Evolutionary conservation across 1,284 basidiomycete species (phyloP).

Genomic region (Porodaedalea pini): DNA sequence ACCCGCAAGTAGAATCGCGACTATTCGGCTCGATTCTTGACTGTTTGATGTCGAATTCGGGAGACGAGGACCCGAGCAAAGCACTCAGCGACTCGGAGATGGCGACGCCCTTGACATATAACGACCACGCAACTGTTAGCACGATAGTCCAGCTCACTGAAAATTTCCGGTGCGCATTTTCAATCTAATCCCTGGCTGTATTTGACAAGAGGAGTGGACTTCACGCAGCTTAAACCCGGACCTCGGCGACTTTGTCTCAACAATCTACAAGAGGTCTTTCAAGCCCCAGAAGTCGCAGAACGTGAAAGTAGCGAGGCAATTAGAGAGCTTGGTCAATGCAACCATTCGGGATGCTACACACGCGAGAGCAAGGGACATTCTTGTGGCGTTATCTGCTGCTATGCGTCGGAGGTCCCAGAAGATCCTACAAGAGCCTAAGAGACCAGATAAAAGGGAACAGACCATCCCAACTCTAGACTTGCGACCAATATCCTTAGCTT

Average conservation of each 20-base stretch:
- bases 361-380: constrained; percentile 13
- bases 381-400: constrained; percentile 19
- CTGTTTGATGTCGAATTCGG: constrained; percentile 37
- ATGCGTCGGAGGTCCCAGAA: constrained; percentile 16
- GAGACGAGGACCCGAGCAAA: constrained; percentile 14
- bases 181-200: no score
- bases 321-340: constrained; percentile 27
- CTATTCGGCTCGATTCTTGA: constrained; percentile 48
- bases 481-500: constrained; percentile 38
- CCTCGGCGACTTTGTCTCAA: constrained; percentile 47
- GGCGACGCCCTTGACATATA: neutral
- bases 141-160: constrained; percentile 47
- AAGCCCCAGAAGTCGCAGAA: constrained; percentile 44
- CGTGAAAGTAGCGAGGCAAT: constrained; percentile 35
- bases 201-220: no score
- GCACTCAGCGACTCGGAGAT: neutral
- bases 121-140: constrained; percentile 20
- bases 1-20: constrained; percentile 38
- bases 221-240: constrained; percentile 45
- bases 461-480: constrained; percentile 5
- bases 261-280: constrained; percentile 45
- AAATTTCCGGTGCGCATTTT: constrained; percentile 38
- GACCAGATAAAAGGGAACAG: neutral
- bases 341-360: constrained; percentile 22
- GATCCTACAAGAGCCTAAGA: neutral